Percentiles rank a stretch among this genome's conserved stretches.
phyloP scores from a whole-genome alignment of 1,284 basidiomycete species.

The Tilletia walkeri region DNA sequence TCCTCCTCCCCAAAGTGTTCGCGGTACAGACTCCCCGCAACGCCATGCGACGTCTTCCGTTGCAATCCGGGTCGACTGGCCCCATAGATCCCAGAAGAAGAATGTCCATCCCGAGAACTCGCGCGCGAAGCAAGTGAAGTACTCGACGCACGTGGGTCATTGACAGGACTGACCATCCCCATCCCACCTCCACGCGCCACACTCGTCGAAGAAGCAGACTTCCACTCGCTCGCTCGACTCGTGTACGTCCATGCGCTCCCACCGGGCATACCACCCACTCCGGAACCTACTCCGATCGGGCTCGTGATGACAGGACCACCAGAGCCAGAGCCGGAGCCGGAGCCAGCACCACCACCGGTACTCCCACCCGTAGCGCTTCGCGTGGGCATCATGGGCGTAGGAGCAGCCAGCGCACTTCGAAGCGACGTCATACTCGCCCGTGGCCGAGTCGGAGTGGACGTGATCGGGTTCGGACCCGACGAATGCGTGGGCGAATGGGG shows the following conservation, averaged over 20 bases:
- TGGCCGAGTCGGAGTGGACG: background rate
- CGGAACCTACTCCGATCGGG: background rate
- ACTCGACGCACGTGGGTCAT: constrained; percentile 1
- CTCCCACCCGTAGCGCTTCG: constrained; percentile 9
- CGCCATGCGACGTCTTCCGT: constrained; percentile 7
- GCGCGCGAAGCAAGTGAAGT: constrained; percentile 9
- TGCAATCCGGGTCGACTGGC: background rate
- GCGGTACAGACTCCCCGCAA: constrained; percentile 11
- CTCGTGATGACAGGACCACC: background rate
- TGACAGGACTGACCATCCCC: background rate
- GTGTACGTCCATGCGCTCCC: constrained; percentile 10
- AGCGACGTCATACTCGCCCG: constrained; percentile 2
- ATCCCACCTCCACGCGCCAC: background rate
- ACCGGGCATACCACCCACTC: background rate
- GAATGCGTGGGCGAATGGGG: no score
- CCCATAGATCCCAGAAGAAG: no score
- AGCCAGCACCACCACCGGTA: constrained; percentile 3
- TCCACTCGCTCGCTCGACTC: constrained; percentile 8
- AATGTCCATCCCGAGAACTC: background rate
- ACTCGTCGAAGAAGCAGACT: constrained; percentile 7
- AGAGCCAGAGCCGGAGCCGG: background rate
- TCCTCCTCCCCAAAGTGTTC: constrained; percentile 12
- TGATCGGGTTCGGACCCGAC: background rate
- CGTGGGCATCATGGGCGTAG: constrained; percentile 6
- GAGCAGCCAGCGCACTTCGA: background rate